Base-by-base conservation (phyloP, 2,329 filamentous ascomycete genomes). In the Neoascochyta sp. region DNA sequence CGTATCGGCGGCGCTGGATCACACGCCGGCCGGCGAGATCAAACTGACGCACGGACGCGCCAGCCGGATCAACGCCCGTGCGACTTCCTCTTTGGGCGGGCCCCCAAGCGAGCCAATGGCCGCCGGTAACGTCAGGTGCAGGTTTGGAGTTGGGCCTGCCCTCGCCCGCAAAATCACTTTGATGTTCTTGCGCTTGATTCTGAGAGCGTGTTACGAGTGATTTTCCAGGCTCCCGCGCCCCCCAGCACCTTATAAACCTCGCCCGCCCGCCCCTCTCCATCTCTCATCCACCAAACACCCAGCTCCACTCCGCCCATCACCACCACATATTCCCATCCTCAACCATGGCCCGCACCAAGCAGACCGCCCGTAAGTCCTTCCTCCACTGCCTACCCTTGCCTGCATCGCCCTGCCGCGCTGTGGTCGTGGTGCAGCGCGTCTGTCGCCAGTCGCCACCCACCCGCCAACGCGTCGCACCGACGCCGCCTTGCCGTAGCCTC, bases 341-440 rank as follows among this genome's bases (percentile, higher is more conserved):
- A 49, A 32, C 52, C 53, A 74, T 74, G 70, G 70, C 70, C 47
- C 70, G 70, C 47, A 74, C 70, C 52, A 74, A 74, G 69, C 70
- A 74, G 60, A 74, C 70, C 50, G 70, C 70, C 56, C 70, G 70
- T 72, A 67, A 70, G 69, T 71, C 37, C 41, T 43, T 45, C 29
- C 32, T 36, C 40, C 35, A 28, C 29, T 18, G 11, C 14, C 18
- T 21, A 21, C 23, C 12, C 20, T 43, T 22, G 33, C 39, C 19
- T 46, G 41, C 44, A 45, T 47, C 43, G 41, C 42, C 32, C 34
- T 39, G 46, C 45, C 37, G 19, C 34, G 24, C 38, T 27, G 32
- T 35, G 28, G 35, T 38, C 28, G 27, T 35, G 41, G 40, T 35
- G 39, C 38, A 34, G 18, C 26, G 25, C 11, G 24, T 27, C 28